These are phyloP conservation scores for Exophiala xenobiotica DNA, from an alignment of 2,329 filamentous ascomycete genomes.

Conservation along the genomic window DNA sequence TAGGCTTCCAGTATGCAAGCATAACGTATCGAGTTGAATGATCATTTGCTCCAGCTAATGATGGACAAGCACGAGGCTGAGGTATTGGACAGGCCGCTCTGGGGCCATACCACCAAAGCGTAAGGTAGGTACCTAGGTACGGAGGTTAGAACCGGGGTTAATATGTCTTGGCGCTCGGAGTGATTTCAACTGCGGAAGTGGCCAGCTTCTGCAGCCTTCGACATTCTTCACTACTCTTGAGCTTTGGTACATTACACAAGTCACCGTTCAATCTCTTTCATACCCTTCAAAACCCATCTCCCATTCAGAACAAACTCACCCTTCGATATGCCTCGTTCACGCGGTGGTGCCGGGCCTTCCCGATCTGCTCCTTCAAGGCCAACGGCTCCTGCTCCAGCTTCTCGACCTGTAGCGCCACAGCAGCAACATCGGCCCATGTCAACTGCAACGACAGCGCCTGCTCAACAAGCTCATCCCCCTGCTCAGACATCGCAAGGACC, in stretches of 20 bases:
- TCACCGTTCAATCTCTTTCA: no score
- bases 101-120: no score
- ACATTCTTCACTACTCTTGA: slow-evolving; percentile 2
- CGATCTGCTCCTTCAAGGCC: slow-evolving; percentile 64
- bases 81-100: background rate
- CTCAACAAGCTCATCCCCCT: slow-evolving; percentile 52
- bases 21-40: no score
- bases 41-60: no score
- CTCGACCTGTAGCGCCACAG: slow-evolving; percentile 29
- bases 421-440: slow-evolving; percentile 53
- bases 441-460: slow-evolving; percentile 49
- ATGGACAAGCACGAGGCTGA: background rate
- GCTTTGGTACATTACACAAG: no score
- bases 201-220: background rate
- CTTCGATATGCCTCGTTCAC: slow-evolving; percentile 71
- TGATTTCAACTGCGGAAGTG: background rate
- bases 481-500: slow-evolving; percentile 60
- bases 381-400: slow-evolving; percentile 49
- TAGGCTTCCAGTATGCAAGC: no score
- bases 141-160: no score
- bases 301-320: background rate
- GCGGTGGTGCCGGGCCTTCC: slow-evolving; percentile 54
- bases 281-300: background rate
- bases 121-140: no score
- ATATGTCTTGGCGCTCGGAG: background rate